Evolutionary conservation across 768 basidiomycete species (phyloP).

Genomic region (Tricholoma saponaceum): DNA sequence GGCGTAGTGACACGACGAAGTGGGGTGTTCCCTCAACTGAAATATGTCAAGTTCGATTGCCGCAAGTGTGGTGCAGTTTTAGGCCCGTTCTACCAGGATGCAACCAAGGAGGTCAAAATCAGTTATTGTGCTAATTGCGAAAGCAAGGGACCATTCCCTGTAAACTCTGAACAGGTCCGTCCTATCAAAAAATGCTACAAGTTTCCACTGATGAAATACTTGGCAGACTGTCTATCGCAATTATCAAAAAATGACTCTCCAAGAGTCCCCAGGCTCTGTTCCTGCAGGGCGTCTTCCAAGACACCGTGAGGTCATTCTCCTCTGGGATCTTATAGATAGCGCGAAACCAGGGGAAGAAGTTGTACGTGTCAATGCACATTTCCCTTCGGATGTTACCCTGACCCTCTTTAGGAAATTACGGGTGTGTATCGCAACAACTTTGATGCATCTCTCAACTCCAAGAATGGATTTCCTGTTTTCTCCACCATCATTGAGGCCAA

Average conservation of each 20-base stretch:
- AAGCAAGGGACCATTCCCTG: constrained; percentile 89
- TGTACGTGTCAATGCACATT: constrained; percentile 40
- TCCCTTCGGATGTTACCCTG: constrained; percentile 8
- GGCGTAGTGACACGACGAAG: constrained; percentile 95
- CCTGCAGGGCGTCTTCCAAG: constrained; percentile 96
- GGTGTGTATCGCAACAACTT: constrained; percentile 99
- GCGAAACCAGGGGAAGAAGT: constrained; percentile 99
- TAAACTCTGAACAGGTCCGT: constrained; percentile 91
- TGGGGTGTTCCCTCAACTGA: constrained; percentile 98
- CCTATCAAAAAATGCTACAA: background rate
- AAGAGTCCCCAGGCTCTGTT: constrained; percentile 96
- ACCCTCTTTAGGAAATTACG: constrained; percentile 76
- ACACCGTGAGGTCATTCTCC: constrained; percentile 92
- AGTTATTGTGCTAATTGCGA: constrained; percentile 95
- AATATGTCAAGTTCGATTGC: constrained; percentile 99
- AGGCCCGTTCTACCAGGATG: constrained; percentile 98
- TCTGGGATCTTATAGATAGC: constrained; percentile 98
- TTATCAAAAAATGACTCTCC: constrained; percentile 98
- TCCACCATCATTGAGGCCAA: constrained; percentile 98
- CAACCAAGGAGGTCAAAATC: constrained; percentile 88
- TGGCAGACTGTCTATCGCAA: constrained; percentile 92
- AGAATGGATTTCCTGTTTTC: constrained; percentile 99
- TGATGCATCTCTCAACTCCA: constrained; percentile 94
- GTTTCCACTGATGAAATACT: background rate
- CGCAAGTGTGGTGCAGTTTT: constrained; percentile 90